Percentiles rank a stretch among this genome's conserved stretches.
Conservation (phyloP, 306 rosid species). For the Ammopiptanthus mongolicus region DNA sequence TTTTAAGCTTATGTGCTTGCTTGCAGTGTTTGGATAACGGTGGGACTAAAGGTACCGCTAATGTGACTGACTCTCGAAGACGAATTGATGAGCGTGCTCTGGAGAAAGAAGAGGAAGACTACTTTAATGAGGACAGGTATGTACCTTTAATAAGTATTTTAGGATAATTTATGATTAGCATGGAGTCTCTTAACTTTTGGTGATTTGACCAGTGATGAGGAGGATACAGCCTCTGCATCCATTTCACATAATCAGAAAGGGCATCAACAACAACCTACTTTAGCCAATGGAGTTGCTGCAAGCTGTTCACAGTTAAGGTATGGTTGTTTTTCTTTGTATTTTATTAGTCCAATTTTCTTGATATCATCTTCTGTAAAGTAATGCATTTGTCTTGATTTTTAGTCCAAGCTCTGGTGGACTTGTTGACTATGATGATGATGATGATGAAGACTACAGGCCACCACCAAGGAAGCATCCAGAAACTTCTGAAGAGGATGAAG, state of each 20-base stretch:
- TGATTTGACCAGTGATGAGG: conserved; percentile 71
- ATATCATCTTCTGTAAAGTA: neutral
- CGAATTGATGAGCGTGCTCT: conserved; percentile 82
- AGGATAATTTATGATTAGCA: neutral
- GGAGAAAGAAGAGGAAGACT: conserved; percentile 93
- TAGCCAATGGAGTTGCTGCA: conserved; percentile 70
- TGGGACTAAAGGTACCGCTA: conserved; percentile 47
- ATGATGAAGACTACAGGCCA: conserved; percentile 81
- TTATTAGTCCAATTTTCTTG: neutral
- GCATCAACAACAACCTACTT: conserved; percentile 39
- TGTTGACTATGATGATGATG: conserved; percentile 94
- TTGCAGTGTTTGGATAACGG: conserved; percentile 74
- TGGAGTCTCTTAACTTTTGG: conserved; percentile 18
- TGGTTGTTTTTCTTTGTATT: neutral
- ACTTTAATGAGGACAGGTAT: conserved; percentile 89
- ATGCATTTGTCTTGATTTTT: conserved; percentile 16
- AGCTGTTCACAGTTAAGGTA: conserved; percentile 54
- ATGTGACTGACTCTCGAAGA: conserved; percentile 61
- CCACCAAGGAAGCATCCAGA: conserved; percentile 71
- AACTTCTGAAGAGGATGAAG: conserved; percentile 69
- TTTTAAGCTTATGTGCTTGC: conserved; percentile 23
- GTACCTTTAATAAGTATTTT: neutral
- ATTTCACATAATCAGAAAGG: conserved; percentile 42
- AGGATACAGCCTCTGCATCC: conserved; percentile 78
- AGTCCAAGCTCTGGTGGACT: conserved; percentile 77